phyloP scores from a whole-genome alignment of 2,329 filamentous ascomycete species.

The Thelonectria blattea region DNA sequence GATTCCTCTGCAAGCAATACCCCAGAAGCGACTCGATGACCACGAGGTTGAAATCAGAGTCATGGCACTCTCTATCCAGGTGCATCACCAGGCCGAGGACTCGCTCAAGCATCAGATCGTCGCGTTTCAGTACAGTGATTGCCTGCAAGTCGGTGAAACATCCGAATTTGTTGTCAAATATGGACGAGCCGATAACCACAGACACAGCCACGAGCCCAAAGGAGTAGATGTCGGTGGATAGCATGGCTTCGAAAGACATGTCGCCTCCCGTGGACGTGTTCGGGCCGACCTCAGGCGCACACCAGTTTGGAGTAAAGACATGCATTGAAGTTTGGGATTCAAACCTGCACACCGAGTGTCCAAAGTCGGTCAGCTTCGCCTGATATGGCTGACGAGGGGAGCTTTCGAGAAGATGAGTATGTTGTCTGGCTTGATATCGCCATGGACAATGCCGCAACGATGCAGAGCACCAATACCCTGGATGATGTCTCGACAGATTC shows the following conservation, averaged over 20 bases:
- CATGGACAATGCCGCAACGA: neutral
- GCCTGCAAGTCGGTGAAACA: neutral
- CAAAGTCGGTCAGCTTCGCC: neutral
- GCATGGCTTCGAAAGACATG: neutral
- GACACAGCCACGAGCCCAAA: neutral
- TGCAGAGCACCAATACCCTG: neutral
- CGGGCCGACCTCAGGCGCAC: neutral
- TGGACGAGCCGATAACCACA: neutral
- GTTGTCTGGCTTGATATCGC: neutral
- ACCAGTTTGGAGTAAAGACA: neutral
- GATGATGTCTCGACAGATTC: neutral
- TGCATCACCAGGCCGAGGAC: neutral
- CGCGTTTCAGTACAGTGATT: neutral
- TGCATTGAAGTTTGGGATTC: neutral
- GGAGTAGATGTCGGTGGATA: neutral
- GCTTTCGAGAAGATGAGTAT: neutral
- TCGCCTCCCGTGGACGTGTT: neutral
- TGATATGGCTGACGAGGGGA: neutral
- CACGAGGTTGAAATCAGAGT: neutral
- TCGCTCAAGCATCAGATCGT: neutral
- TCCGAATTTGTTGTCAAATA: neutral
- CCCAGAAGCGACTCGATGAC: neutral
- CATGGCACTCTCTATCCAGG: neutral
- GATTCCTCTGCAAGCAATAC: neutral
- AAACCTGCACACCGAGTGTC: neutral